Evolutionary conservation across 2,329 filamentous ascomycete genomes (phyloP).

Genomic region (Teratosphaeria nubilosa): DNA sequence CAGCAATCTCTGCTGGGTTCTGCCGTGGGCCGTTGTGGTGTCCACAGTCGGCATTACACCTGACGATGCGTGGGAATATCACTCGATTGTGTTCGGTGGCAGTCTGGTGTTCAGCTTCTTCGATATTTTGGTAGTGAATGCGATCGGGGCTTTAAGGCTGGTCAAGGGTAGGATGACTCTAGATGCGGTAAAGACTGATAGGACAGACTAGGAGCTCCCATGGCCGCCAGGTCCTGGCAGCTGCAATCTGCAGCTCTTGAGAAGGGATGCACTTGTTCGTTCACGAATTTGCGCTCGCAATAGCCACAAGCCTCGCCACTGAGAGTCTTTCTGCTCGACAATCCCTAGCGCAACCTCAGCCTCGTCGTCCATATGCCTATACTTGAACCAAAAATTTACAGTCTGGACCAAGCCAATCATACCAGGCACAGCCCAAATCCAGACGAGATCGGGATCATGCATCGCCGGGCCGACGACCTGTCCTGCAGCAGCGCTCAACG

Average conservation of each 20-base stretch:
- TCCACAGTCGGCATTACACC: slow-evolving; percentile 39
- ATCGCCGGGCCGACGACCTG: slow-evolving; percentile 17
- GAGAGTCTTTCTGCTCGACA: not conserved
- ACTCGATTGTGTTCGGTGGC: slow-evolving; percentile 57
- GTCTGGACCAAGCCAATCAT: slow-evolving; percentile 41
- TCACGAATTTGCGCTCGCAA: no score
- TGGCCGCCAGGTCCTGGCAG: no score
- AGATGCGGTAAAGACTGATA: not conserved
- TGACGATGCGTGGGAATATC: slow-evolving; percentile 55
- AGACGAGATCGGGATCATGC: slow-evolving; percentile 38
- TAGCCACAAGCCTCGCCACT: not conserved
- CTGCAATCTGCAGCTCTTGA: no score
- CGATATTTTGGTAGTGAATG: slow-evolving; percentile 41
- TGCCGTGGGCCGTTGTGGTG: slow-evolving; percentile 61
- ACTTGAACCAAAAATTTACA: slow-evolving; percentile 39
- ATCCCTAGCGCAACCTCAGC: not conserved
- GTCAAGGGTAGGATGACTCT: slow-evolving; percentile 27
- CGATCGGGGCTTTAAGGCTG: slow-evolving; percentile 44
- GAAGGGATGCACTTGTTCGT: no score
- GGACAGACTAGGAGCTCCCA: no score
- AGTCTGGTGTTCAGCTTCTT: slow-evolving; percentile 59
- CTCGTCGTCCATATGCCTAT: slow-evolving; percentile 14
- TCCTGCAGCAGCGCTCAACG: slow-evolving; percentile 30
- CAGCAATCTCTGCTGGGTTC: slow-evolving; percentile 57
- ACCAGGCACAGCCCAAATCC: slow-evolving; percentile 40